Evolutionary conservation across 768 basidiomycete species (phyloP), one percentile per base, ranked within the genome.

Genomic region (Mrakia gelida): DNA sequence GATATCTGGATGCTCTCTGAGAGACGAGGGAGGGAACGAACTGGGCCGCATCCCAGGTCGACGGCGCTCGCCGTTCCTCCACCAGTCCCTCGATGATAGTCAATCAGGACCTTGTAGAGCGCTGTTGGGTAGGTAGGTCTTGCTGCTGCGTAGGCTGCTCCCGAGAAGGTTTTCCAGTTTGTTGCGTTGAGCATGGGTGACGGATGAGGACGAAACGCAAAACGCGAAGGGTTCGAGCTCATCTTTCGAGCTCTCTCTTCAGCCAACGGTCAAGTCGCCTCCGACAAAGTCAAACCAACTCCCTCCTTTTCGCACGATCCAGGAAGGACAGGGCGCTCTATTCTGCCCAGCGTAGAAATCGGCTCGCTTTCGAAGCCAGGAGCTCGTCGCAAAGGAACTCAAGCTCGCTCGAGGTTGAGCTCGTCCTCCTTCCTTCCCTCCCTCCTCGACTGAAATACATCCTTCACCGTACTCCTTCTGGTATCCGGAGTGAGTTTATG

Each of bases 41-140:
- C 77, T 7, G 77, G 77, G 21, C 77, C 77, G 67, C 77, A 78
- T 10, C 77, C 77, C 23, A 78, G 52, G 30, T 73, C 71, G 72
- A 78, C 77, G 3, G 77, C 77, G 63, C 63, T 34, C 23, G 63
- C 49, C 30, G 41, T 28, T 43, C 28, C 21, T 21, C 71, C 77
- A 9, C 59, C 71, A 32, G 77, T 78, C 49, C 13, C n/a, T 26
- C 30, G 34, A 30, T 67, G 77, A 54, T 52, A 28, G 9, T n/a
- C n/a, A 18, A 73, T 18, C 30, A 78, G 23, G 16, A 65, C 45
- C 43, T 32, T 34, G 62, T 62, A 54, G 0, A 73, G 71, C 30
- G 30, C 45, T 11, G 30, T 30, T 0, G 72, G 77, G 45, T 78
- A 78, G 0, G 77, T 41, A 16, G 73, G 62, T 13, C 77, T 61